Conservation (phyloP, 2,329 filamentous ascomycete genomes). For the Gaeumannomyces tritici region DNA sequence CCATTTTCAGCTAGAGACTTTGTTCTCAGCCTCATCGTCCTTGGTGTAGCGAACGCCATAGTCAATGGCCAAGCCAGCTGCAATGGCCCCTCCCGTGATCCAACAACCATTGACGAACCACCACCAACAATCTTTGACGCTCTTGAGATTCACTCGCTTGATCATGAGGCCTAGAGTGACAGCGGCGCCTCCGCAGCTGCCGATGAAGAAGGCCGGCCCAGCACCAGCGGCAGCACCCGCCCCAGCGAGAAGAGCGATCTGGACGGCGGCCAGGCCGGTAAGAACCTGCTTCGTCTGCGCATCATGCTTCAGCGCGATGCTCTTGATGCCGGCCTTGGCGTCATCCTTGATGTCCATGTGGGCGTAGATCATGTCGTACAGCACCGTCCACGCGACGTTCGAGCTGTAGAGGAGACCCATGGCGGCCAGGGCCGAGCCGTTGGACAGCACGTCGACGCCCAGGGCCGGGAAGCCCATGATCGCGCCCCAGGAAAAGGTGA, state of each 20-base stretch:
- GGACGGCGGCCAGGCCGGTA: slow-evolving; percentile 56
- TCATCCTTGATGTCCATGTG: slow-evolving; percentile 89
- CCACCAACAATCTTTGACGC: slow-evolving; percentile 62
- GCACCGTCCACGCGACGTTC: slow-evolving; percentile 76
- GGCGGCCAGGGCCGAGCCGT: slow-evolving; percentile 51
- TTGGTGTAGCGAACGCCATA: slow-evolving; percentile 43
- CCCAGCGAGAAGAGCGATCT: slow-evolving; percentile 59
- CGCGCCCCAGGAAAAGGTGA: slow-evolving; percentile 85
- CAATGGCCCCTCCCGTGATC: slow-evolving; percentile 56
- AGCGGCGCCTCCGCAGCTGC: slow-evolving; percentile 56
- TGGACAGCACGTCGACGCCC: slow-evolving; percentile 62
- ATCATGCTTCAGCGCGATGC: slow-evolving; percentile 73
- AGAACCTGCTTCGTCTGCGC: slow-evolving; percentile 68
- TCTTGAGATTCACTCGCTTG: slow-evolving; percentile 54
- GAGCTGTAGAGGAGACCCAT: slow-evolving; percentile 65
- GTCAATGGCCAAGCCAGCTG: slow-evolving; percentile 47
- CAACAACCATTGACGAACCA: slow-evolving; percentile 66
- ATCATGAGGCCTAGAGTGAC: slow-evolving; percentile 58
- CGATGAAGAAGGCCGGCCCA: slow-evolving; percentile 58
- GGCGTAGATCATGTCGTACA: slow-evolving; percentile 91
- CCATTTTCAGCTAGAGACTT: neutral
- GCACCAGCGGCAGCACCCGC: slow-evolving; percentile 61
- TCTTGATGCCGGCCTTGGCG: slow-evolving; percentile 78
- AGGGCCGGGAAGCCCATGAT: slow-evolving; percentile 82
- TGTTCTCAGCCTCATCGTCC: slow-evolving; percentile 15